phyloP scores from a whole-genome alignment of 2,329 filamentous ascomycete species.

The Rhexocercosporidium sp. region DNA sequence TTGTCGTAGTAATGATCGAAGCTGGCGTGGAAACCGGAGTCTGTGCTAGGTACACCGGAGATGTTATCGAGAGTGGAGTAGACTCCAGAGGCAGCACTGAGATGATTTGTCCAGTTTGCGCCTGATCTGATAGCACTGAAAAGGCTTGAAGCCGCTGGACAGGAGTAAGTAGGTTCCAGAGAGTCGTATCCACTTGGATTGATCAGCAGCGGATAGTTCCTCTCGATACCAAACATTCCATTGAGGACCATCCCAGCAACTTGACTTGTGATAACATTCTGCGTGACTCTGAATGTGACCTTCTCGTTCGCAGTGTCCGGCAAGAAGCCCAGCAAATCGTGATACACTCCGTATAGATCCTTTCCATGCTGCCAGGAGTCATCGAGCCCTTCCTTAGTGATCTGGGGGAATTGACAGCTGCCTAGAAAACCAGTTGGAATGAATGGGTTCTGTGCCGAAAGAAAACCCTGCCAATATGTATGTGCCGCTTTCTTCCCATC shows the following conservation, averaged over 20 bases:
- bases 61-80: conserved; percentile 68
- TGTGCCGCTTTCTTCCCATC: conserved; percentile 55
- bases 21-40: conserved; percentile 69
- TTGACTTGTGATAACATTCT: conserved; percentile 82
- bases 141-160: conserved; percentile 54
- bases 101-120: conserved; percentile 67
- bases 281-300: conserved; percentile 74
- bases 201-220: conserved; percentile 53
- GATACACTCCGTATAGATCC: conserved; percentile 80
- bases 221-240: conserved; percentile 65
- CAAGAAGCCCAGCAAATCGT: conserved; percentile 70
- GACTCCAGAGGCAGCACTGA: conserved; percentile 59
- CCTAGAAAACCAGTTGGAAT: conserved; percentile 70
- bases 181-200: conserved; percentile 65
- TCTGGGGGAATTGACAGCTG: conserved; percentile 81
- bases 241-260: conserved; percentile 76
- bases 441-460: conserved; percentile 69
- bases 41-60: conserved; percentile 63
- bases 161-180: conserved; percentile 75
- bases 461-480: conserved; percentile 70
- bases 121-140: conserved; percentile 52
- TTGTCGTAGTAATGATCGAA: conserved; percentile 89
- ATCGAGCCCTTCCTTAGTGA: conserved; percentile 72
- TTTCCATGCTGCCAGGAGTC: conserved; percentile 78
- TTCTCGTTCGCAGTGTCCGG: conserved; percentile 54